These are phyloP conservation scores for Patellaria atrata DNA, from an alignment of 495 filamentous ascomycete species.

Conservation along the genomic window DNA sequence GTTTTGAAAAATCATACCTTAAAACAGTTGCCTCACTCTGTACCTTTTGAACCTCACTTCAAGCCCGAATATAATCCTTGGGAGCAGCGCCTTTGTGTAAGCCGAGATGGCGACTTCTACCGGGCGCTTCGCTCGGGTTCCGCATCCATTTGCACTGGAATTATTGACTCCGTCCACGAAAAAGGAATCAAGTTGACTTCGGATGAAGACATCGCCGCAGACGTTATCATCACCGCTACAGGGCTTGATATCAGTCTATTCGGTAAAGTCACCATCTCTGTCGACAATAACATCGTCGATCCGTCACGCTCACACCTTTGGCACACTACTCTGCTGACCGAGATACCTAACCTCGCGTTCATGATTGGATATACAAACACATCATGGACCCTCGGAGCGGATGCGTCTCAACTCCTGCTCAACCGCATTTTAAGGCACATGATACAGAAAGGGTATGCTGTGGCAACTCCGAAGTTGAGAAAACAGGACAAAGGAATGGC, in stretches of 20 bases:
- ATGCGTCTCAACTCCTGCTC: constrained; percentile 36
- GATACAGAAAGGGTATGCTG: constrained; percentile 26
- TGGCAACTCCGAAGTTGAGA: constrained; percentile 20
- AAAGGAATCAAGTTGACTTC: constrained; percentile 41
- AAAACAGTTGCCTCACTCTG: constrained; percentile 37
- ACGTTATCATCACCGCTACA: constrained; percentile 65
- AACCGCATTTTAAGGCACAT: constrained; percentile 32
- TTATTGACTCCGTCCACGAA: constrained; percentile 47
- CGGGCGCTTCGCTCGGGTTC: constrained; percentile 40
- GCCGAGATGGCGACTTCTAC: constrained; percentile 63
- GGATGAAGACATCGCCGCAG: constrained; percentile 43
- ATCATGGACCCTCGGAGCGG: constrained; percentile 46
- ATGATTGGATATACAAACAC: constrained; percentile 44
- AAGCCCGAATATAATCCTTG: constrained; percentile 56
- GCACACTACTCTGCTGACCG: constrained; percentile 46
- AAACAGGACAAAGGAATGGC: no score
- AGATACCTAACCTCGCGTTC: constrained; percentile 41
- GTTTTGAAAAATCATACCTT: constrained; percentile 32
- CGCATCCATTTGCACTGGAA: constrained; percentile 50
- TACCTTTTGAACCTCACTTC: constrained; percentile 53
- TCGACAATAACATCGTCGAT: constrained; percentile 39
- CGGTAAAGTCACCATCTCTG: constrained; percentile 33
- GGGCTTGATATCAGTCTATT: constrained; percentile 47
- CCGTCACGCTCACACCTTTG: constrained; percentile 44
- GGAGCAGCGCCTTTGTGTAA: constrained; percentile 59